Conservation (phyloP, 2,329 filamentous ascomycete species). For the Coniochaeta ligniaria region DNA sequence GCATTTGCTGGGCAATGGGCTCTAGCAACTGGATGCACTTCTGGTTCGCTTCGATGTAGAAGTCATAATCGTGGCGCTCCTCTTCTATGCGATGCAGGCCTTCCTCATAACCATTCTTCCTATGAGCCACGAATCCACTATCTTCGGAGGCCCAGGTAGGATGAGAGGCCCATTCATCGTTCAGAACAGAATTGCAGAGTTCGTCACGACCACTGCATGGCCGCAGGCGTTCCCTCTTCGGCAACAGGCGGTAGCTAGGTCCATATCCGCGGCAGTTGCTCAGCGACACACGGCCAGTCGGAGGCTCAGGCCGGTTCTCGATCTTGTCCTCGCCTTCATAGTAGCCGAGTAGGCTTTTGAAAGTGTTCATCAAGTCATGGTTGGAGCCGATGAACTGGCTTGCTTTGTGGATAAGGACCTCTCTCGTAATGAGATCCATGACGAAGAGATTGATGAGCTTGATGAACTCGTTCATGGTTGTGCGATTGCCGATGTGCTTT, state of each 20-base stretch:
- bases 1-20: constrained; percentile 85
- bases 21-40: constrained; percentile 95
- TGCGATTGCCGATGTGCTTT: constrained; percentile 90
- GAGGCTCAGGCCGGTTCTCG: constrained; percentile 68
- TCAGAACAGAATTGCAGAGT: constrained; percentile 86
- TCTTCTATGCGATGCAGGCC: constrained; percentile 94
- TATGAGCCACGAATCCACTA: constrained; percentile 92
- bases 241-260: constrained; percentile 88
- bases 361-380: constrained; percentile 80
- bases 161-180: constrained; percentile 97
- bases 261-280: constrained; percentile 95
- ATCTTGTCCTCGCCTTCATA: constrained; percentile 71
- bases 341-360: constrained; percentile 76
- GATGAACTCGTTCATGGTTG: constrained; percentile 88
- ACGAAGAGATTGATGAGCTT: constrained; percentile 96
- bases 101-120: constrained; percentile 94
- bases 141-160: constrained; percentile 99
- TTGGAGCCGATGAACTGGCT: constrained; percentile 82
- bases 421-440: constrained; percentile 83
- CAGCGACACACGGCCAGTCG: constrained; percentile 77
- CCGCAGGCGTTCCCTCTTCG: constrained; percentile 85
- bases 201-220: constrained; percentile 91
- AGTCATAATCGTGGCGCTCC: constrained; percentile 97
- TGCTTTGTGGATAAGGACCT: constrained; percentile 75
- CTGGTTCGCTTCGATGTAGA: constrained; percentile 91